Base-by-base conservation (phyloP, 1,139 yeast species). In the Kodamaea anthophila region DNA sequence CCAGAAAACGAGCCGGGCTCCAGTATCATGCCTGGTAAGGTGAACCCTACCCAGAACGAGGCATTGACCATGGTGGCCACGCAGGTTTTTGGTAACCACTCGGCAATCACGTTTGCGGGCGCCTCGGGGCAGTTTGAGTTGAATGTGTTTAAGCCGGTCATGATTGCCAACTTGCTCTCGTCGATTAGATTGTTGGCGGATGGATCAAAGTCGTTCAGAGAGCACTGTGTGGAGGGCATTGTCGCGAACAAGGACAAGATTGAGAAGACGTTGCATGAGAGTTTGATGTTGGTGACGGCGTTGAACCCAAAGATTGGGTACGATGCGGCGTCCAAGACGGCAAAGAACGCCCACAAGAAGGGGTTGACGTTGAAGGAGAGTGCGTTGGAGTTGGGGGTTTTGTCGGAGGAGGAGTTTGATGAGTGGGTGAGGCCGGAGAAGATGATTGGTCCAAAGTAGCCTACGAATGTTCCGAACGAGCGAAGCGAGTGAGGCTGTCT, bases 1-100 rank as follows among this genome's bases (percentile, higher is more conserved):
- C 98, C 98, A 41, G 98, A 88, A 69, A 93, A 93, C 60, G 98
- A 91, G 65, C 98, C 98, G 36, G 98, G 98, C 54, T 86, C 96
- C 38, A 86, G 96, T 18, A 91, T 91, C 60, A 91, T 93, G 98
- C 98, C 98, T 33, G 98, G 98, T 55, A 91, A 91, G 69, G 97
- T 91, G 42, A 91, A 91, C 73, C 98, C 98, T 44, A 91, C 98
- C 36, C 98, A 91, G 70, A 88, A 88, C 61, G 98, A 91, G 70
- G 98, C 98, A 33, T 69, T 91, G 60, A 91, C 98, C 41, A 94
- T 93, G 95, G 95, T 88, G 38, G 88, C 96, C 53, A 77, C 94
- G 40, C 98, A 91, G 70, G 97, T 91, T 20, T 84, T 91, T 58
- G 98, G 98, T 58, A 91, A 93, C 77, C 82, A 93, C 62, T 65